These are phyloP conservation scores for Pestalotiopsis sp. DNA, from an alignment of 2,329 filamentous ascomycete species.

Conservation along the genomic window DNA sequence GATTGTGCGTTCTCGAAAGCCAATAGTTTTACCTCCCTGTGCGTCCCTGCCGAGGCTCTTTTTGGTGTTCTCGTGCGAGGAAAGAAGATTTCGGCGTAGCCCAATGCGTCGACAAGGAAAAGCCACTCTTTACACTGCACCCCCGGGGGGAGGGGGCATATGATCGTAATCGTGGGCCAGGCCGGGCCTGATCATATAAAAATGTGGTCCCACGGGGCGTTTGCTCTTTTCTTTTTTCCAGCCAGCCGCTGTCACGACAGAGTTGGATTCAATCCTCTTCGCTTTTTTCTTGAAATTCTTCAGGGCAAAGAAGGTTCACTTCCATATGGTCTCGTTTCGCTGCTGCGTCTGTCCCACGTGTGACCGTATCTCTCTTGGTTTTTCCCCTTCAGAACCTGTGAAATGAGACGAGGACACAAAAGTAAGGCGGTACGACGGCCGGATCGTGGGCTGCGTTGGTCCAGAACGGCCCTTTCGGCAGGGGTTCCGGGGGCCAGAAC, in stretches of 20 bases:
- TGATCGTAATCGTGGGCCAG: too few species aligned
- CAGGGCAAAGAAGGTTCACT: background rate
- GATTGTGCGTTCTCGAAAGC: background rate
- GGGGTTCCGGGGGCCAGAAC: constrained; percentile 8
- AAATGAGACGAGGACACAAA: background rate
- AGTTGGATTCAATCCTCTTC: too few species aligned
- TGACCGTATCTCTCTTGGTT: background rate
- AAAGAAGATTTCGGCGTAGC: too few species aligned
- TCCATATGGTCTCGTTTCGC: background rate
- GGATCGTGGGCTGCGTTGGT: constrained; percentile 5
- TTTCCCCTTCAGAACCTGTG: background rate
- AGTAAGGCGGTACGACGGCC: constrained; percentile 5
- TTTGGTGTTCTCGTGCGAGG: too few species aligned
- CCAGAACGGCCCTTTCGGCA: constrained; percentile 8
- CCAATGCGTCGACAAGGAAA: too few species aligned
- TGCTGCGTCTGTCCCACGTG: background rate
- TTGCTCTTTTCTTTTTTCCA: too few species aligned
- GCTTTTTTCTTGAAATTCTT: too few species aligned
- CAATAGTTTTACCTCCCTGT: background rate
- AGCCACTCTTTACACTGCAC: too few species aligned
- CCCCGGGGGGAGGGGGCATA: too few species aligned
- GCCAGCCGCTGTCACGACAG: too few species aligned
- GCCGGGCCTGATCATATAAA: too few species aligned
- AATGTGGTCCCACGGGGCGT: too few species aligned
- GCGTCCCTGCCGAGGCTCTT: background rate